Evolutionary conservation across 1,139 yeast genomes (phyloP), one percentile per base, ranked within the genome.

Genomic region (Oligophagozyma castellii): DNA sequence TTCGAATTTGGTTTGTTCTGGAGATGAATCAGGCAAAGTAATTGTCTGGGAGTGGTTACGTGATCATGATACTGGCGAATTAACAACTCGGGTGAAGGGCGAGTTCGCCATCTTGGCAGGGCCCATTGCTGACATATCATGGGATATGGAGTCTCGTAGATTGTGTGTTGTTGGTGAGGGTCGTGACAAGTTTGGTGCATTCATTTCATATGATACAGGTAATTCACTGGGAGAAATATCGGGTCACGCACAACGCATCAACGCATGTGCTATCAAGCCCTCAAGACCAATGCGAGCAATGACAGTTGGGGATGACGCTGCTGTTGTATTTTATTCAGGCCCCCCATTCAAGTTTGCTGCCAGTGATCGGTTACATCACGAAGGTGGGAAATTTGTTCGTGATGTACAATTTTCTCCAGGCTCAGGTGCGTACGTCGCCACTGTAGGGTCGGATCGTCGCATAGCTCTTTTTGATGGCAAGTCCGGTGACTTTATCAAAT

Each of bases 141-240:
- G 96, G 98, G 98, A 92, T 51, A 77, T 78, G 13, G 98, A 92
- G 46, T 72, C 75, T 29, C 62, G 74, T 34, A 66, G 98, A 39
- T 59, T 92, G 32, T 80, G 92, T 49, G 95, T 95, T 2, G 96
- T 86, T 7, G 99, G 99, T 30, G 78, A 80, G 44, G 96, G 98
- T 28, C 77, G 78, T 45, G 95, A 86, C 45, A 68, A 78, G 39
- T 84, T 72, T 48, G 98, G 96, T 3, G 95, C 80, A 44, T 86
- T 93, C 37, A 83, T 89, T 48, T 72, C 94, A 5, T 79, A 80
- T 68, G 99, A 89, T 51, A 68, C 93, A 1, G 98, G 98, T 33
- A 89, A 89, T 55, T 72, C 95, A 7, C 75, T 89, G 26, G 99
- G 98, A 31, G 96, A 89, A 51, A 77, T 92, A 42, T 75, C 84